These are phyloP conservation scores for Claviceps purpurea DNA, from an alignment of 2,329 filamentous ascomycete species.

Conservation along the genomic window DNA sequence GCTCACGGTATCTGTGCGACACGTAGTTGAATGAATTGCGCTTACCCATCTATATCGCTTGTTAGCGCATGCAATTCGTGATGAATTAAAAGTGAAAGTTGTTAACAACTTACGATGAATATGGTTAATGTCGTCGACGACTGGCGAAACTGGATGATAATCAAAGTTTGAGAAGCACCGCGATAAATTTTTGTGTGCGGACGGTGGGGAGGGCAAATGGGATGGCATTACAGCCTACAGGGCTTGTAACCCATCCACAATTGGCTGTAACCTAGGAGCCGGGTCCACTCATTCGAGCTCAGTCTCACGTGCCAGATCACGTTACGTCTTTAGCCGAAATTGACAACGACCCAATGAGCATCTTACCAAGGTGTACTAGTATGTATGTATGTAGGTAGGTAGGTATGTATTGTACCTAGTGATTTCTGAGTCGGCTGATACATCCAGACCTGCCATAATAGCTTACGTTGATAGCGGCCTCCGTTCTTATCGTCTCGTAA, in stretches of 20 bases:
- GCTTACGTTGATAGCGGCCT: not conserved
- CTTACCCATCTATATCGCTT: conserved; percentile 47
- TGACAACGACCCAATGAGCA: not conserved
- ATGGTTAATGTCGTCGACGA: conserved; percentile 31
- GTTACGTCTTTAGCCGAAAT: not conserved
- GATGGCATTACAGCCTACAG: conserved; percentile 15
- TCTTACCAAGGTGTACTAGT: not conserved
- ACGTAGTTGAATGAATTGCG: conserved; percentile 13
- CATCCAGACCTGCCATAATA: not conserved
- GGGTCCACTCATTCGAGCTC: not conserved
- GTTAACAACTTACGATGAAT: conserved; percentile 33
- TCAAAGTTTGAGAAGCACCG: conserved; percentile 24
- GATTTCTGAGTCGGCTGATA: not conserved
- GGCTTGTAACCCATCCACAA: conserved; percentile 23
- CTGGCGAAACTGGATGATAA: conserved; percentile 27
- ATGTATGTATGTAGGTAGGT: not conserved
- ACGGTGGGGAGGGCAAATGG: conserved; percentile 25
- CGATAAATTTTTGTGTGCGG: conserved; percentile 31
- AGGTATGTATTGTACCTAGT: not conserved
- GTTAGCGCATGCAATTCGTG: conserved; percentile 26
- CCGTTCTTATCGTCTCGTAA: not conserved
- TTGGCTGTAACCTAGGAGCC: conserved; percentile 13
- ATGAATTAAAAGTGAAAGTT: conserved; percentile 14
- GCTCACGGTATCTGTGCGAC: not conserved
- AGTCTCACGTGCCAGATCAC: conserved; percentile 5